These are phyloP conservation scores for Aspergillus pseudonomiae DNA, from an alignment of 2,329 filamentous ascomycete species.

Conservation along the genomic window DNA sequence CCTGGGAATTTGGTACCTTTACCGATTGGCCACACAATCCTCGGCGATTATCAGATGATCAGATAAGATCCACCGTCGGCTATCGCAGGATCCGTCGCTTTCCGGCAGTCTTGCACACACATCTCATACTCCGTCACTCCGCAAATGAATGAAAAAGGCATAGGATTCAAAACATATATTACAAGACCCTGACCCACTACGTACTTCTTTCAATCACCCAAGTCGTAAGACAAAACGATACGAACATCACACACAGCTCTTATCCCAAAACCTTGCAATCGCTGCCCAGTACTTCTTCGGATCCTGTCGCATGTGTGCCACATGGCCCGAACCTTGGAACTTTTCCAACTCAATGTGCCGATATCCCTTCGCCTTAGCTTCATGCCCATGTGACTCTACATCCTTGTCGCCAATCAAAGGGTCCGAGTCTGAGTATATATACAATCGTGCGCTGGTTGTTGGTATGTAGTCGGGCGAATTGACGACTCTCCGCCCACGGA, in stretches of 20 bases:
- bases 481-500: not conserved
- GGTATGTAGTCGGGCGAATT: conserved; percentile 5
- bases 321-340: conserved; percentile 8
- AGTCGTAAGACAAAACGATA: not conserved
- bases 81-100: not conserved
- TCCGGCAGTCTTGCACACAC: not conserved
- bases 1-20: not conserved
- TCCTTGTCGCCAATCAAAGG: conserved; percentile 3
- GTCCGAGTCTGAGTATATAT: conserved; percentile 10
- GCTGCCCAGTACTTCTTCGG: conserved; percentile 3
- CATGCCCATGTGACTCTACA: conserved; percentile 3
- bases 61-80: conserved; percentile 7
- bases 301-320: conserved; percentile 12
- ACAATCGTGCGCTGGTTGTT: not conserved
- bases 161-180: not conserved
- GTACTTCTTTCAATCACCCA: not conserved
- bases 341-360: not conserved
- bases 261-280: conserved; percentile 8
- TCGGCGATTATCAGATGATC: conserved; percentile 5
- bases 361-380: conserved; percentile 4
- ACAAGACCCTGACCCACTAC: not conserved
- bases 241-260: not conserved
- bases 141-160: not conserved
- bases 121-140: not conserved
- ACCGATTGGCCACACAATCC: not conserved